phyloP scores from a whole-genome alignment of 768 basidiomycete genomes.

The Pulveroboletus sp. region DNA sequence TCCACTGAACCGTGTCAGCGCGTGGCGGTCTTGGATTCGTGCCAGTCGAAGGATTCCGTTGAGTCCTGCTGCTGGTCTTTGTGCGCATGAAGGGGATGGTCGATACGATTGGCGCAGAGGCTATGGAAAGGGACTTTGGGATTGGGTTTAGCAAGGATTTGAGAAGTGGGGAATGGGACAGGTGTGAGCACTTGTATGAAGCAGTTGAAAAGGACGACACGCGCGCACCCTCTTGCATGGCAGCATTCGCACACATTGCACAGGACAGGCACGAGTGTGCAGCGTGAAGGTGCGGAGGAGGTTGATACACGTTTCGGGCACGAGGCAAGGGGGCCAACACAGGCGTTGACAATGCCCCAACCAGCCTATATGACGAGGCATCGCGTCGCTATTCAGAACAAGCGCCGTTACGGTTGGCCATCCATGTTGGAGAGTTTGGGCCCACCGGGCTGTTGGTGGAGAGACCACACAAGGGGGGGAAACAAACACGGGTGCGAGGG shows the following conservation, averaged over 20 bases:
- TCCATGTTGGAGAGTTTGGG: no score
- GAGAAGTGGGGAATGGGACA: conserved; percentile 1
- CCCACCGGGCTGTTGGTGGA: no score
- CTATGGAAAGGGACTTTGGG: conserved; percentile 4
- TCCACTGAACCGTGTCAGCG: conserved; percentile 57
- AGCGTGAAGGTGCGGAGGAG: conserved; percentile 17
- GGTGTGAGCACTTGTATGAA: conserved; percentile 11
- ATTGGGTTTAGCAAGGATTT: conserved; percentile 1
- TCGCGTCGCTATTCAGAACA: neutral
- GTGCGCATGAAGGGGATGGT: conserved; percentile 26
- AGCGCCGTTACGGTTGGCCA: no score
- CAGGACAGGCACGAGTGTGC: conserved; percentile 33
- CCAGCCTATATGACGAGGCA: conserved; percentile 7
- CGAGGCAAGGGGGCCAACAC: conserved; percentile 18
- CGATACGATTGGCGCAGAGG: conserved; percentile 9
- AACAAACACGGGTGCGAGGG: no score
- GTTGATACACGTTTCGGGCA: conserved; percentile 23
- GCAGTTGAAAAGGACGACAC: conserved; percentile 17
- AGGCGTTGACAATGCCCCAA: neutral
- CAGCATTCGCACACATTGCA: conserved; percentile 15
- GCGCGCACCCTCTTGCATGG: conserved; percentile 27
- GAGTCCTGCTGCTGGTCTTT: conserved; percentile 21
- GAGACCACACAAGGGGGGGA: no score
- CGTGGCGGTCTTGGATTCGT: conserved; percentile 28
- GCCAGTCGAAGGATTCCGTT: conserved; percentile 21